Percentiles rank a stretch among this genome's conserved stretches.
Evolutionary conservation across 139 green algal species (phyloP).

Genomic region (Trebouxia sp.): DNA sequence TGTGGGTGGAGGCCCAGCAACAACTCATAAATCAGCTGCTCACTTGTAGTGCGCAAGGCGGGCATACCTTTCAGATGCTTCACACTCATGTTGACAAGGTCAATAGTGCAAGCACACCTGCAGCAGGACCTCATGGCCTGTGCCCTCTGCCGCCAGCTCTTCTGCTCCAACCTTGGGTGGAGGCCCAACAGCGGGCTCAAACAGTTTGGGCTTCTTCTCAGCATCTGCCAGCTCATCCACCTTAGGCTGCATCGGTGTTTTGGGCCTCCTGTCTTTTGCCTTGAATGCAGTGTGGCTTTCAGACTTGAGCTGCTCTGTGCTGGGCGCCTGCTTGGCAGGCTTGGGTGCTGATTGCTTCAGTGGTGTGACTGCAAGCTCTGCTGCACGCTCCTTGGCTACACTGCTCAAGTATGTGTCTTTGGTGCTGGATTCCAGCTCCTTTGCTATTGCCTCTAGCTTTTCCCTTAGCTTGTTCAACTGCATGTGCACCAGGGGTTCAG

Average conservation of each 20-base stretch:
- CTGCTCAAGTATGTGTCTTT: slow-evolving; percentile 7
- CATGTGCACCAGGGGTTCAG: too few species aligned
- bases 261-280: neutral
- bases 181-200: neutral
- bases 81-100: too few species aligned
- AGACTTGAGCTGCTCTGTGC: slow-evolving; percentile 5
- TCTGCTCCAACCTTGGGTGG: slow-evolving; percentile 2
- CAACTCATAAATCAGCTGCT: too few species aligned
- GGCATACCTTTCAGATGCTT: neutral
- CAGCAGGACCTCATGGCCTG: slow-evolving; percentile 3
- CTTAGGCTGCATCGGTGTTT: slow-evolving; percentile 6
- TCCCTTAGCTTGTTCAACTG: slow-evolving; percentile 38
- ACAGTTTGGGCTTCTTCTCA: neutral
- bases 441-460: neutral
- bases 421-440: neutral
- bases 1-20: too few species aligned
- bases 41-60: neutral
- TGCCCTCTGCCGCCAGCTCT: neutral
- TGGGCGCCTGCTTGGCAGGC: neutral
- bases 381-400: neutral
- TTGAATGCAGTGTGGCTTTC: slow-evolving; percentile 1
- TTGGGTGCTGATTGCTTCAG: neutral
- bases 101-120: slow-evolving; percentile 20
- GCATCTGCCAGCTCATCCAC: slow-evolving; percentile 1
- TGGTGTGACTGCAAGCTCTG: neutral